Evolutionary conservation across 768 basidiomycete species (phyloP).

Genomic region (Ephemerocybe angulata): DNA sequence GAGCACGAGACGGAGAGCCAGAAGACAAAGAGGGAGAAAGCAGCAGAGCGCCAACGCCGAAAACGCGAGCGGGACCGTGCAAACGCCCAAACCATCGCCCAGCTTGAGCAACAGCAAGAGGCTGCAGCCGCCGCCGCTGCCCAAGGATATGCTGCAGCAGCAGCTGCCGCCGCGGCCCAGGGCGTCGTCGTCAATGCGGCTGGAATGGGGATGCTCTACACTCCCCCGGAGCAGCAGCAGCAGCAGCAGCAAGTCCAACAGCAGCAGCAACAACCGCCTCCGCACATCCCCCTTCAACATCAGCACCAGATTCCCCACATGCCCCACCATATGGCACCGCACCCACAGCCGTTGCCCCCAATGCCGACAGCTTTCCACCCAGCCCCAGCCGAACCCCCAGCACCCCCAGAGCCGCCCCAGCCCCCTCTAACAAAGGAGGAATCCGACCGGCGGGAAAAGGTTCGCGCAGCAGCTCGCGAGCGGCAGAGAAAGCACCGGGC

Average conservation of each 20-base stretch:
- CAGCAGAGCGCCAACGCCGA: conserved; percentile 78
- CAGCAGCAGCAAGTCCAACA: conserved; percentile 6
- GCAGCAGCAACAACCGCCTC: conserved; percentile 13
- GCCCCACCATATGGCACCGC: too few species aligned
- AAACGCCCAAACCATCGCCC: conserved; percentile 26
- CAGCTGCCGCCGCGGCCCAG: conserved; percentile 10
- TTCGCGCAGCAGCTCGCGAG: conserved; percentile 74
- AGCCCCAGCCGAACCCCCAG: too few species aligned
- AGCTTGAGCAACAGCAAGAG: conserved; percentile 17
- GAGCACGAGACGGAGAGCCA: conserved; percentile 73
- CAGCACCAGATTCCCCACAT: too few species aligned
- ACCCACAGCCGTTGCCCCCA: too few species aligned
- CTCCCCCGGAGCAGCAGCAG: conserved; percentile 18
- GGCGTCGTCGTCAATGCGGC: conserved; percentile 3
- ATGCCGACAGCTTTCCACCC: too few species aligned
- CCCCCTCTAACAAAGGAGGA: conserved; percentile 59
- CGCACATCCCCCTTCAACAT: too few species aligned
- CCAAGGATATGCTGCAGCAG: conserved; percentile 10
- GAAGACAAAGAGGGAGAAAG: conserved; percentile 78
- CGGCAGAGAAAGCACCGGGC: conserved; percentile 80
- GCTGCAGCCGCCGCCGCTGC: conserved; percentile 9
- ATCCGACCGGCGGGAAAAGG: conserved; percentile 59
- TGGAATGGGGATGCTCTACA: conserved; percentile 7
- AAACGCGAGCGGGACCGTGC: conserved; percentile 71
- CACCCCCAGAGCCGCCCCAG: conserved; percentile 1